Evolutionary conservation across 2,329 filamentous ascomycete species (phyloP), one percentile per base, ranked within the genome.

Genomic region (Fusarium guadeloupense): DNA sequence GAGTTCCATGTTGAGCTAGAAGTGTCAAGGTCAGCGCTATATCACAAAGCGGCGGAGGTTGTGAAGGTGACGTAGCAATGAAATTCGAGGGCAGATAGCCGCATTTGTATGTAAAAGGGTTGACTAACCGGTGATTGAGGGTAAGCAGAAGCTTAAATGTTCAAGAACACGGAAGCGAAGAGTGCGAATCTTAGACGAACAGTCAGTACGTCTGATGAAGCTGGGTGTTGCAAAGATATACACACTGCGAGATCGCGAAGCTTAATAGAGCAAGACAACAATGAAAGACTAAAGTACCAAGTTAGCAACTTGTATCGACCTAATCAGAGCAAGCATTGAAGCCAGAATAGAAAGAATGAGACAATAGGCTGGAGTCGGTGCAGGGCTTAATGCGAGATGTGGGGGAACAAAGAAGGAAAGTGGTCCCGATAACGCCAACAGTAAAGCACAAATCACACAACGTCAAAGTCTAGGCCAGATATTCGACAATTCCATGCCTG

Each of bases 1-100:
- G 23, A 74, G 55, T 54, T 72, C 72, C 73, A 75, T 75, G 57
- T 49, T 70, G 59, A 44, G 58, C 71, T 74, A 26, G 5, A 42
- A 8, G 5, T 10, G 14, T 2, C 9, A 5, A n/a, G 26, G 54
- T 69, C 40, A 70, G 57, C n/a, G n/a, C n/a, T 28, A 39, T 19
- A 14, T 37, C 2, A 21, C 16, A 7, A 9, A 19, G n/a, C n/a
- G n/a, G n/a, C n/a, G n/a, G n/a, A n/a, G n/a, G n/a, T n/a, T n/a
- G n/a, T n/a, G n/a, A n/a, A n/a, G n/a, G n/a, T n/a, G n/a, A n/a
- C n/a, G n/a, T 14, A 20, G 20, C 7, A 34, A 10, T 25, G 19
- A 28, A 19, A 17, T 9, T 14, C 20, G 9, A 12, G 23, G n/a
- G 13, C 7, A 13, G 7, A 21, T 20, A 20, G 16, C 17, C 7